A percentile compares a stretch with the other conserved stretches of the same genome.
These are phyloP conservation scores for Elongisporangium anandrum DNA, from an alignment of 352 stramenopile genomes.

Conservation along the genomic window DNA sequence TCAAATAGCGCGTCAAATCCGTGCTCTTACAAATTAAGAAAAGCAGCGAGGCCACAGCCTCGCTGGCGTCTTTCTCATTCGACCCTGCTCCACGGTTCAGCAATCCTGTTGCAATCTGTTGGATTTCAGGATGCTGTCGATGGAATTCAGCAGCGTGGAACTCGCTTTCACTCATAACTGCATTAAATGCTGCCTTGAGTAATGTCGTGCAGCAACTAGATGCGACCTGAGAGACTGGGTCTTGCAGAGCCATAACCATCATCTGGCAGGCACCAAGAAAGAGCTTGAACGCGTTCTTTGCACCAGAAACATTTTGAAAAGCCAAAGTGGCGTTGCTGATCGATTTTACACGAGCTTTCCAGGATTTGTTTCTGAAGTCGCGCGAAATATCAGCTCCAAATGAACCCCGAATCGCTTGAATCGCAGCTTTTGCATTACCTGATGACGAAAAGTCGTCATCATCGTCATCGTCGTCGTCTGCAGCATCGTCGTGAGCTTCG, in stretches of 20 bases:
- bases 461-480: slow-evolving; percentile 32
- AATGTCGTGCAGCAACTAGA: slow-evolving; percentile 55
- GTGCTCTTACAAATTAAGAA: slow-evolving; percentile 82
- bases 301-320: slow-evolving; percentile 39
- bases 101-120: slow-evolving; percentile 38
- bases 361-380: slow-evolving; percentile 46
- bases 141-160: slow-evolving; percentile 68
- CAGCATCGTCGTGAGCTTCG: slow-evolving; percentile 14
- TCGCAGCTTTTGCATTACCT: slow-evolving; percentile 2
- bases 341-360: slow-evolving; percentile 49
- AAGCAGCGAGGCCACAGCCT: slow-evolving; percentile 64
- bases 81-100: slow-evolving; percentile 48
- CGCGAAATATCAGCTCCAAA: slow-evolving; percentile 55
- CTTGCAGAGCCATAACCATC: slow-evolving; percentile 46
- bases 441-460: slow-evolving; percentile 24
- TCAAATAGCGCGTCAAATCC: slow-evolving; percentile 61
- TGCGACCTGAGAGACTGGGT: slow-evolving; percentile 65
- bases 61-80: slow-evolving; percentile 78
- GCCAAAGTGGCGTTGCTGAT: slow-evolving; percentile 47
- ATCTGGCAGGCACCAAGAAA: slow-evolving; percentile 67
- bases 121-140: slow-evolving; percentile 34
- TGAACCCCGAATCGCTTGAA: slow-evolving; percentile 27
- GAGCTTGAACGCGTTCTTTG: slow-evolving; percentile 37
- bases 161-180: slow-evolving; percentile 44
- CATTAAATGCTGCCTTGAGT: slow-evolving; percentile 55